A percentile compares a stretch with the other conserved stretches of the same genome.
These are phyloP conservation scores for Penicillium italicum DNA, from an alignment of 2,329 filamentous ascomycete genomes.

Conservation along the genomic window DNA sequence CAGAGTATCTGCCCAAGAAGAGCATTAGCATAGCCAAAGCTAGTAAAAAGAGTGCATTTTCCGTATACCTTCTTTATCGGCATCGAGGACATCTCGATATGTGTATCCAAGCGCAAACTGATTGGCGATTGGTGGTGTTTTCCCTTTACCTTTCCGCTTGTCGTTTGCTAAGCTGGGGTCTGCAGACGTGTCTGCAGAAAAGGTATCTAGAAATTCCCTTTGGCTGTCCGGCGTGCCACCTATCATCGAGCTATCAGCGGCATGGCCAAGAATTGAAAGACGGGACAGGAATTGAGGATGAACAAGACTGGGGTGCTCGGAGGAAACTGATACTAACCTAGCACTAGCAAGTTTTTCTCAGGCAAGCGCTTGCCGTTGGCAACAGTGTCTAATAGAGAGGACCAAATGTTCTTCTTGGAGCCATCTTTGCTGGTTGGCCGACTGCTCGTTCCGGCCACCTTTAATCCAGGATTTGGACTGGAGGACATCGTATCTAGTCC, in stretches of 20 bases:
- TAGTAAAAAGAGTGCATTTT: neutral
- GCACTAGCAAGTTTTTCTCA: constrained; percentile 83
- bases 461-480: constrained; percentile 36
- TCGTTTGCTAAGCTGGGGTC: constrained; percentile 46
- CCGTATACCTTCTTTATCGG: constrained; percentile 77
- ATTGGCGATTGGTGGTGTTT: constrained; percentile 77
- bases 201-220: constrained; percentile 71
- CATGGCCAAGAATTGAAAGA: constrained; percentile 4
- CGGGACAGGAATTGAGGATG: constrained; percentile 6
- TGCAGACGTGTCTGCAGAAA: constrained; percentile 43
- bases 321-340: constrained; percentile 56
- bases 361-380: constrained; percentile 85
- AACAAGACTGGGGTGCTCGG: neutral
- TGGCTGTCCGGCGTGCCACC: constrained; percentile 80
- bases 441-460: constrained; percentile 34
- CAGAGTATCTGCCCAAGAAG: constrained; percentile 63
- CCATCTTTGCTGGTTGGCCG: constrained; percentile 56
- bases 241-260: constrained; percentile 39
- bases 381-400: constrained; percentile 83
- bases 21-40: constrained; percentile 3
- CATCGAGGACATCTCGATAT: constrained; percentile 89
- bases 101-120: constrained; percentile 91
- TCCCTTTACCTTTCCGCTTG: constrained; percentile 49
- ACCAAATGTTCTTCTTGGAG: constrained; percentile 85
- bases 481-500: constrained; percentile 39